These are phyloP conservation scores for Ophiostoma sp. DNA, from an alignment of 2,329 filamentous ascomycete species.

Conservation along the genomic window DNA sequence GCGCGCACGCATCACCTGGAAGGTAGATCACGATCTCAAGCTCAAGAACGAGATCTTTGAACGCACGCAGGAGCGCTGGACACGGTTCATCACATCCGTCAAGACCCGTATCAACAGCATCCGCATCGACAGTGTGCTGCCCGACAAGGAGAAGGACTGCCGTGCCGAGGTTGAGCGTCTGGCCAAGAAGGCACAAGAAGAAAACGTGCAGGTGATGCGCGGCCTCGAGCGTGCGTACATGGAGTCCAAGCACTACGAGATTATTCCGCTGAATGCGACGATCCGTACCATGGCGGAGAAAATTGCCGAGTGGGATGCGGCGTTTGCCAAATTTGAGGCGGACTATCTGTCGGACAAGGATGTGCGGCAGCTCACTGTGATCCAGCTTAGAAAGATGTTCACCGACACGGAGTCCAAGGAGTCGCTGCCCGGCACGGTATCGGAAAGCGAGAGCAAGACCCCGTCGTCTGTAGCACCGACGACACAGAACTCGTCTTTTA, in stretches of 20 bases:
- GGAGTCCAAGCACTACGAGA: constrained; percentile 91
- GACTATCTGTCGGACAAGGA: constrained; percentile 97
- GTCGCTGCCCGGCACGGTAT: constrained; percentile 38
- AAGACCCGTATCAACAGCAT: constrained; percentile 79
- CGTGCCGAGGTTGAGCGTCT: constrained; percentile 74
- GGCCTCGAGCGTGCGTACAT: constrained; percentile 88
- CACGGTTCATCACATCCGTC: constrained; percentile 82
- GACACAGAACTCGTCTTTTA: constrained; percentile 17
- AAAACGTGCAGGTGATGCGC: constrained; percentile 66
- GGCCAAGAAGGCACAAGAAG: constrained; percentile 73
- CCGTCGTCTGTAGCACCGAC: constrained; percentile 29
- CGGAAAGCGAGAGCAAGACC: constrained; percentile 46
- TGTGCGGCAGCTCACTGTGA: constrained; percentile 81
- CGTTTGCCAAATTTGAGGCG: constrained; percentile 83
- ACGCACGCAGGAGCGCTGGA: constrained; percentile 74
- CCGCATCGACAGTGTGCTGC: constrained; percentile 81
- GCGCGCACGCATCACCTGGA: constrained; percentile 87
- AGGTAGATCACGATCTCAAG: constrained; percentile 86
- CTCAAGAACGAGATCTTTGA: constrained; percentile 89
- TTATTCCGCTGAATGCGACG: constrained; percentile 85
- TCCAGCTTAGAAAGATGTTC: constrained; percentile 93
- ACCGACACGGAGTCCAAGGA: constrained; percentile 81
- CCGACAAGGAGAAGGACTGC: constrained; percentile 79
- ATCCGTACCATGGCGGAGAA: constrained; percentile 88
- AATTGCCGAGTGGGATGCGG: constrained; percentile 86